Conservation (phyloP, 495 filamentous ascomycete genomes). For the Neurospora cerealis region DNA sequence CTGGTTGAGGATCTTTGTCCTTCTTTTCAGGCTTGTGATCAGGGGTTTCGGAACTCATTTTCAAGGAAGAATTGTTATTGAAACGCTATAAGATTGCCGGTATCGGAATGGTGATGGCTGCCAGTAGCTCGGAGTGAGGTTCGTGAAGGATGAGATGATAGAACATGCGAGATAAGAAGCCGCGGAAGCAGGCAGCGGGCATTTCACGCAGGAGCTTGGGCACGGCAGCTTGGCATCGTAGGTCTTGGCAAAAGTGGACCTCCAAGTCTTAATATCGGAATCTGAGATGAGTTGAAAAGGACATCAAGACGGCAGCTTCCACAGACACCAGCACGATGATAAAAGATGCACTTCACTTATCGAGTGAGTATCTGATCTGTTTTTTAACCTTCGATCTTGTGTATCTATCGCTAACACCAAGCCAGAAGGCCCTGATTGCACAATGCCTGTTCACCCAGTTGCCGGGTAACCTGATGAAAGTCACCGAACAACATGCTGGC, state of each 20-base stretch:
- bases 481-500: neutral
- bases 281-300: neutral
- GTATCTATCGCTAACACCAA: neutral
- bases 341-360: neutral
- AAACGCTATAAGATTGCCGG: neutral
- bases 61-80: neutral
- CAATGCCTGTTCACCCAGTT: neutral
- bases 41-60: neutral
- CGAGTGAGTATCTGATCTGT: neutral
- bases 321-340: neutral
- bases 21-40: neutral
- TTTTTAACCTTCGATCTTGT: neutral
- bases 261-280: neutral
- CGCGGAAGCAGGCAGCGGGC: too few relatives aligned
- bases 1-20: neutral
- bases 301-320: neutral
- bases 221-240: neutral
- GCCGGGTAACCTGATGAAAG: neutral
- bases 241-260: neutral
- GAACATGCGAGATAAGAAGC: neutral
- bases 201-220: neutral
- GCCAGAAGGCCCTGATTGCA: neutral
- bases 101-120: neutral
- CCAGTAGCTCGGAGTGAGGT: neutral
- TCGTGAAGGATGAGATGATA: neutral